A percentile compares a stretch with the other conserved stretches of the same genome.
phyloP scores from a whole-genome alignment of 1,139 yeast species.

The Zhuliangozyma parablackwelliae region DNA sequence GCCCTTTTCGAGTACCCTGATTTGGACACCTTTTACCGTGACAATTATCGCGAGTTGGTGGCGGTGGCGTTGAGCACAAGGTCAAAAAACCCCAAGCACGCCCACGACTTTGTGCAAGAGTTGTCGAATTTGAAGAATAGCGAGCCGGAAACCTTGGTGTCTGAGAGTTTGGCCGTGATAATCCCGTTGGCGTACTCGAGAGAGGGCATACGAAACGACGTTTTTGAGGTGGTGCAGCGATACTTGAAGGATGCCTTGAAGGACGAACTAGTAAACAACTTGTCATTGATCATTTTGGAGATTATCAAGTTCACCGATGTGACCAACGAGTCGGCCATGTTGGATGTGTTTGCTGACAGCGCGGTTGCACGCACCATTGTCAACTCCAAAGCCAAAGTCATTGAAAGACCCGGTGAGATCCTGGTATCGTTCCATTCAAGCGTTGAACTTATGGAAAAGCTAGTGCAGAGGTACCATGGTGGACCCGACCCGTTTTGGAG shows the following conservation, averaged over 20 bases:
- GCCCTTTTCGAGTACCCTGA: conserved; percentile 28
- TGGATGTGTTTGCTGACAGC: conserved; percentile 10
- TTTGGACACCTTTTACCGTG: conserved; percentile 21
- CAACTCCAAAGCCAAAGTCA: conserved; percentile 2
- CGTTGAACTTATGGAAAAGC: conserved; percentile 15
- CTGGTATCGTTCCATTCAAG: conserved; percentile 26
- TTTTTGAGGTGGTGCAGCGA: conserved; percentile 20
- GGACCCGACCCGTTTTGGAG: conserved; percentile 31
- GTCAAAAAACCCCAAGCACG: conserved; percentile 3
- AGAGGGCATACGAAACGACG: conserved; percentile 36
- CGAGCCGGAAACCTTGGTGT: conserved; percentile 17
- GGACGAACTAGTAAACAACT: conserved; percentile 14
- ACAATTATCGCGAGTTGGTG: conserved; percentile 29
- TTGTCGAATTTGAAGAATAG: conserved; percentile 14
- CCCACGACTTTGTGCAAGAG: conserved; percentile 12
- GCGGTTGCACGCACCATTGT: conserved; percentile 9
- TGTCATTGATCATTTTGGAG: conserved; percentile 18
- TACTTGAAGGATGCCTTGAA: conserved; percentile 13
- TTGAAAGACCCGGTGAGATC: conserved; percentile 7
- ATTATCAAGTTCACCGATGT: conserved; percentile 39
- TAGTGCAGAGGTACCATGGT: conserved; percentile 17
- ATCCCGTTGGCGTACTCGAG: conserved; percentile 45
- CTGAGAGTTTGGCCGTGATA: conserved; percentile 29
- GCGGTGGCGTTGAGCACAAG: conserved; percentile 29
- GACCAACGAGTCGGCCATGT: conserved; percentile 19